Evolutionary conservation across 345 rosid species (phyloP).

Genomic region (Stellera chamaejasme): DNA sequence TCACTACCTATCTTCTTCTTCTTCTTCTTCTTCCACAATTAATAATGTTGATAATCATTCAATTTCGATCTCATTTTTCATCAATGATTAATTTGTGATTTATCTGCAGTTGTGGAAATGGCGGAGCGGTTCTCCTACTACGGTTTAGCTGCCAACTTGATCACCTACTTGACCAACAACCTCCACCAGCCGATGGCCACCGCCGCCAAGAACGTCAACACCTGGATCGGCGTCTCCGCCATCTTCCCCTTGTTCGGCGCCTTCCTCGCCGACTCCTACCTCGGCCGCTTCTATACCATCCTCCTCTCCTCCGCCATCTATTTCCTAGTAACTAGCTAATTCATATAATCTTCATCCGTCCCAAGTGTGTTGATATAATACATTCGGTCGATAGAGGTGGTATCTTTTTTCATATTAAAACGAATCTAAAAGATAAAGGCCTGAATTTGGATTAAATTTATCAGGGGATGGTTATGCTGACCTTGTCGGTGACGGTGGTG

Average conservation of each 20-base stretch:
- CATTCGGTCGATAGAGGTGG: too few species aligned
- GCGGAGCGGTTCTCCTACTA: slow-evolving; percentile 76
- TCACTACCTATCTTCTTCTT: too few species aligned
- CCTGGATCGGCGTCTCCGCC: slow-evolving; percentile 76
- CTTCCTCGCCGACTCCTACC: slow-evolving; percentile 63
- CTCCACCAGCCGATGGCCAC: slow-evolving; percentile 43
- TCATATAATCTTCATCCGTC: too few species aligned
- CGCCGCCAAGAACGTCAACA: slow-evolving; percentile 62
- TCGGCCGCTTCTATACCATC: slow-evolving; percentile 89
- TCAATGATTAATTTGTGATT: neutral
- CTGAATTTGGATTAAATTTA: neutral
- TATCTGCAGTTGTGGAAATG: slow-evolving; percentile 61
- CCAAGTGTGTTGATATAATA: too few species aligned
- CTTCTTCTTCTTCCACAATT: neutral
- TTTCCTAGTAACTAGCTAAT: slow-evolving; percentile 25
- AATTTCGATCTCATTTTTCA: neutral
- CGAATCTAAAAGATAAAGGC: too few species aligned
- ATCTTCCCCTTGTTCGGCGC: slow-evolving; percentile 77
- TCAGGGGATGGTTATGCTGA: slow-evolving; percentile 72
- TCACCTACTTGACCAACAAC: slow-evolving; percentile 58
- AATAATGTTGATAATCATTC: neutral
- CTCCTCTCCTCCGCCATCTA: slow-evolving; percentile 50
- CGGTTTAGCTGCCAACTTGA: slow-evolving; percentile 71
- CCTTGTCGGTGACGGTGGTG: slow-evolving; percentile 49
- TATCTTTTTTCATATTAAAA: too few species aligned